These are phyloP conservation scores for Ceratobasidium sp. DNA, from an alignment of 1,284 basidiomycete genomes.

Conservation along the genomic window DNA sequence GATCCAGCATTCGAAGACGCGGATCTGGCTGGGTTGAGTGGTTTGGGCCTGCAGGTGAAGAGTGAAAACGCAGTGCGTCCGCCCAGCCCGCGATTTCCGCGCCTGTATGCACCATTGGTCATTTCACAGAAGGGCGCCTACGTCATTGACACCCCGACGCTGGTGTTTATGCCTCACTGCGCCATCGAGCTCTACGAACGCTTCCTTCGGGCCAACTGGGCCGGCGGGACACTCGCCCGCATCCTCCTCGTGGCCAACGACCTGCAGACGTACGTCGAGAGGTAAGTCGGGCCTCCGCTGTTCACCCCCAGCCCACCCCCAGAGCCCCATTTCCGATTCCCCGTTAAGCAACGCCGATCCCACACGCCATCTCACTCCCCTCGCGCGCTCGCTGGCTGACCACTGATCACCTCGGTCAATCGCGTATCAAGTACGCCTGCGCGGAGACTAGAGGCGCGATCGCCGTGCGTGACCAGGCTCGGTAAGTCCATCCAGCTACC, in stretches of 20 bases:
- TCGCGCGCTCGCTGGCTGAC: background rate
- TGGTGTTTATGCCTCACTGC: slow-evolving; percentile 83
- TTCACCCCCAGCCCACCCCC: slow-evolving; percentile 9
- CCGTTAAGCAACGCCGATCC: slow-evolving; percentile 34
- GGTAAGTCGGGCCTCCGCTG: slow-evolving; percentile 53
- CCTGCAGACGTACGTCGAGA: slow-evolving; percentile 60
- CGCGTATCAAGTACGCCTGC: slow-evolving; percentile 55
- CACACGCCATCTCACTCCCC: slow-evolving; percentile 47
- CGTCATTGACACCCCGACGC: slow-evolving; percentile 61
- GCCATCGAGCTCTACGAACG: slow-evolving; percentile 76
- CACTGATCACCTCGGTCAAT: slow-evolving; percentile 24
- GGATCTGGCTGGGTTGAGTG: slow-evolving; percentile 66
- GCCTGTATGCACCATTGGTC: slow-evolving; percentile 28
- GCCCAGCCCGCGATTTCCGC: slow-evolving; percentile 8
- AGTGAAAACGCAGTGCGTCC: slow-evolving; percentile 67
- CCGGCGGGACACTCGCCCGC: slow-evolving; percentile 57
- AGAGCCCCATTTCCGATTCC: slow-evolving; percentile 3
- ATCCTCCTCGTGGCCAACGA: slow-evolving; percentile 64
- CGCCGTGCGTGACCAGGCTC: slow-evolving; percentile 59
- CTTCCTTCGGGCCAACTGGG: slow-evolving; percentile 73
- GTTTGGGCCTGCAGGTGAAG: slow-evolving; percentile 65
- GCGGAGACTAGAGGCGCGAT: slow-evolving; percentile 56
- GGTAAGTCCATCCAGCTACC: slow-evolving; percentile 54
- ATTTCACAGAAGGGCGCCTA: slow-evolving; percentile 53
- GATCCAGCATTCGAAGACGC: slow-evolving; percentile 78